Evolutionary conservation across 208 protist genomes (phyloP).

Genomic region (Zelonia costaricensis): DNA sequence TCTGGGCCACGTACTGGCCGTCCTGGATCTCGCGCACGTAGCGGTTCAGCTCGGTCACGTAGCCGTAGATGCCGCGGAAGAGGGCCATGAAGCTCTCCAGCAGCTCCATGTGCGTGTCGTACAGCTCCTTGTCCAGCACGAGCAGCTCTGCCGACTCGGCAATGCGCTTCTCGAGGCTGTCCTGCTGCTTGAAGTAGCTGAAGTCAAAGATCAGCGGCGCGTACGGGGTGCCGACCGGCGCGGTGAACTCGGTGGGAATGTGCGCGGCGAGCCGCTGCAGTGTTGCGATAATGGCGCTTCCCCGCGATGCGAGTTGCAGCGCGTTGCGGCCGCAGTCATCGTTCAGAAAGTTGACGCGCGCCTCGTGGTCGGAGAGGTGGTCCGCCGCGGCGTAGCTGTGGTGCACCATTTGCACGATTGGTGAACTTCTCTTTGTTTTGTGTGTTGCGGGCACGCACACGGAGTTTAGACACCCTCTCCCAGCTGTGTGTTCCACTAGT

Average conservation of each 20-base stretch:
- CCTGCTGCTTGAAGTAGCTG: conserved; percentile 83
- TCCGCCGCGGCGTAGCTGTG: not conserved
- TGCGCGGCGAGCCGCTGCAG: conserved; percentile 89
- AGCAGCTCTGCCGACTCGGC: conserved; percentile 52
- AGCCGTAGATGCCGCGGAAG: conserved; percentile 97
- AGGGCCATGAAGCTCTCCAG: conserved; percentile 96
- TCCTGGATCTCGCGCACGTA: conserved; percentile 93
- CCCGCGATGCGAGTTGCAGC: conserved; percentile 87
- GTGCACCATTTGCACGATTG: conserved; percentile 8
- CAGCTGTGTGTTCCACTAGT: too few species aligned
- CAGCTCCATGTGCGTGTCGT: conserved; percentile 94
- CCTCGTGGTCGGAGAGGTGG: not conserved
- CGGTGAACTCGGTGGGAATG: conserved; percentile 90
- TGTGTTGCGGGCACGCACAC: too few species aligned
- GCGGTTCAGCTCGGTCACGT: conserved; percentile 91
- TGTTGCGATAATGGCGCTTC: conserved; percentile 94
- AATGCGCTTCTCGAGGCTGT: conserved; percentile 84
- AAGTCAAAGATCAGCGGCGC: conserved; percentile 94
- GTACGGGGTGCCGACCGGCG: conserved; percentile 65
- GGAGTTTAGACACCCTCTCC: too few species aligned
- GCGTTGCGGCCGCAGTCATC: conserved; percentile 93
- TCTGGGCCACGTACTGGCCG: conserved; percentile 89
- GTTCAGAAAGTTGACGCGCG: conserved; percentile 64
- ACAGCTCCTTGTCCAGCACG: conserved; percentile 77
- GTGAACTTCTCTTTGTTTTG: too few species aligned